phyloP scores from a whole-genome alignment of 73 alveolate species.

The Paramecium caudatum region DNA sequence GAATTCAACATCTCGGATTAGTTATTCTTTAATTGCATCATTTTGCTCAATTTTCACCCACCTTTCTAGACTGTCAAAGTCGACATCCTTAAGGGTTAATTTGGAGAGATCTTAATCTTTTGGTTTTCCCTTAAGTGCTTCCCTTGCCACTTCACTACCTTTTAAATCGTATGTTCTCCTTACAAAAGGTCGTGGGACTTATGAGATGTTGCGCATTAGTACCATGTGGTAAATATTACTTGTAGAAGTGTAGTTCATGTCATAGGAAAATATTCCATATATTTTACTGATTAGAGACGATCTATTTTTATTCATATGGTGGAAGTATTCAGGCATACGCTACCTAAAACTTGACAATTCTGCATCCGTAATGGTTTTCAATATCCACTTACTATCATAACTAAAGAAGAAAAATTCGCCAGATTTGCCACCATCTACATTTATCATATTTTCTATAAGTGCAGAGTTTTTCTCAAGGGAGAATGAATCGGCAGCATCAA shows the following conservation, averaged over 20 bases:
- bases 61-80: constrained; percentile 49
- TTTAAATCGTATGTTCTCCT: constrained; percentile 73
- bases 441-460: constrained; percentile 49
- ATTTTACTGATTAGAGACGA: constrained; percentile 59
- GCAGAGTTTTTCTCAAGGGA: constrained; percentile 21
- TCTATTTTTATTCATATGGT: constrained; percentile 68
- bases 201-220: constrained; percentile 9
- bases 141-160: constrained; percentile 74
- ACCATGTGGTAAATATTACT: constrained; percentile 36
- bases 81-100: constrained; percentile 67
- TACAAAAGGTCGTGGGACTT: constrained; percentile 59
- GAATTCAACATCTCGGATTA: constrained; percentile 67
- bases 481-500: constrained; percentile 57
- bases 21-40: background rate
- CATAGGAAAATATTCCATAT: constrained; percentile 68
- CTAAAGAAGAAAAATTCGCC: constrained; percentile 77
- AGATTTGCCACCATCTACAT: constrained; percentile 74
- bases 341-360: constrained; percentile 60
- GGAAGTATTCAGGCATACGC: constrained; percentile 60
- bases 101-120: constrained; percentile 25
- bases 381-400: constrained; percentile 69
- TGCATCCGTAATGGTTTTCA: constrained; percentile 60
- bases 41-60: constrained; percentile 29
- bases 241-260: constrained; percentile 34
- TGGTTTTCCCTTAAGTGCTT: constrained; percentile 63